Conservation (phyloP, 1,139 yeast species). For the Candida sanyaensis region DNA sequence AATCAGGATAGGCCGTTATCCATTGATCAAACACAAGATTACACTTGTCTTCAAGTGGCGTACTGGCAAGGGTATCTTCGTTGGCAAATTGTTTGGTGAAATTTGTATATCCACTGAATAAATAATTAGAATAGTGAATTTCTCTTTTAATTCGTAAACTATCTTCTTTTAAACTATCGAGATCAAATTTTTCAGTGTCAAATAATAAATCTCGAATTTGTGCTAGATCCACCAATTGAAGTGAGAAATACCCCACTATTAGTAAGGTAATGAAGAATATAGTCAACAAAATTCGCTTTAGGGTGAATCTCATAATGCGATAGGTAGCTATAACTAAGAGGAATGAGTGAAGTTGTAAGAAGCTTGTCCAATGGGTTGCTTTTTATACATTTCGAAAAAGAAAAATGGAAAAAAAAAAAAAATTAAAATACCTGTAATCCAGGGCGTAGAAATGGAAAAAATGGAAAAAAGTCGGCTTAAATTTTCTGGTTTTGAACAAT, state of each 20-base stretch:
- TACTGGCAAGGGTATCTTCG: conserved; percentile 14
- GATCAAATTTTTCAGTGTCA: conserved; percentile 9
- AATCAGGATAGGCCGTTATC: conserved; percentile 23
- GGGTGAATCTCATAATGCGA: conserved; percentile 18
- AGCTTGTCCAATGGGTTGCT: too few species aligned
- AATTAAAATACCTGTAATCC: too few species aligned
- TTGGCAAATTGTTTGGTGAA: conserved; percentile 19
- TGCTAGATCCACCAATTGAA: conserved; percentile 4
- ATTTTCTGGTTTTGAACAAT: too few species aligned
- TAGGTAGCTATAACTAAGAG: background rate
- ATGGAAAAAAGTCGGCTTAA: too few species aligned
- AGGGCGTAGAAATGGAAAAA: too few species aligned
- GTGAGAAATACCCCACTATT: conserved; percentile 3
- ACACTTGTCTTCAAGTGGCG: conserved; percentile 29
- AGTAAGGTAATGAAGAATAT: conserved; percentile 2
- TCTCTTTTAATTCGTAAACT: conserved; percentile 18
- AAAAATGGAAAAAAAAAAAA: too few species aligned
- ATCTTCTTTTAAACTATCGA: conserved; percentile 14
- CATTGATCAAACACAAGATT: conserved; percentile 28
- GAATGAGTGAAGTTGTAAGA: too few species aligned
- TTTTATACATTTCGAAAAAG: too few species aligned
- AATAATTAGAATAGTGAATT: conserved; percentile 34
- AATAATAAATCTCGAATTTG: conserved; percentile 1
- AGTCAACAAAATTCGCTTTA: conserved; percentile 12
- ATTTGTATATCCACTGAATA: conserved; percentile 24